These are phyloP conservation scores for Phycomyces blakesleeanus DNA, from an alignment of 192 early-diverging fungal species.

Conservation along the genomic window DNA sequence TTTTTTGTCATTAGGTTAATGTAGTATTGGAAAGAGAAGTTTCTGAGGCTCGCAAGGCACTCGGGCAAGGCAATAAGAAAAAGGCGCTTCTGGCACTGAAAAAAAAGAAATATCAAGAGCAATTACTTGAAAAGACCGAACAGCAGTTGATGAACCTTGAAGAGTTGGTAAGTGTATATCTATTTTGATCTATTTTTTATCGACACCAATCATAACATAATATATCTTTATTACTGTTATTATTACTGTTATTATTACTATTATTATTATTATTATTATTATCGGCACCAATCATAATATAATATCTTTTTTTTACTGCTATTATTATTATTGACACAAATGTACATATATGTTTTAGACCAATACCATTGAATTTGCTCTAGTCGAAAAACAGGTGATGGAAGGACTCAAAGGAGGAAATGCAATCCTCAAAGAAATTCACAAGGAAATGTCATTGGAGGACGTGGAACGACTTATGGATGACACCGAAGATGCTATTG, in stretches of 20 bases:
- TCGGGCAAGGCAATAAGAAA: conserved; percentile 71
- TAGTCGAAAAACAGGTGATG: conserved; percentile 89
- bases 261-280: too few relatives aligned
- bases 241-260: too few relatives aligned
- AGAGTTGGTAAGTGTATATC: conserved; percentile 62
- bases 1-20: conserved; percentile 62
- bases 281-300: not conserved
- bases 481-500: conserved; percentile 93
- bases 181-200: not conserved
- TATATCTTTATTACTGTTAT: too few relatives aligned
- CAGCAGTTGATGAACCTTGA: conserved; percentile 87
- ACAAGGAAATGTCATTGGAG: conserved; percentile 86
- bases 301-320: too few relatives aligned
- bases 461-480: conserved; percentile 92
- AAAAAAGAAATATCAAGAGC: conserved; percentile 96
- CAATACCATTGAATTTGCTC: conserved; percentile 83
- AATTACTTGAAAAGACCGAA: conserved; percentile 78
- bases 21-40: conserved; percentile 78
- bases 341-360: conserved; percentile 39
- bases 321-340: too few relatives aligned
- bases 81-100: conserved; percentile 86
- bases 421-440: conserved; percentile 76
- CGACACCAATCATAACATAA: not conserved
- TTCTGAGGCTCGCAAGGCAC: conserved; percentile 70
- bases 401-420: conserved; percentile 83